Evolutionary conservation across 2,329 filamentous ascomycete genomes (phyloP).

Genomic region (Colletotrichum tanaceti): DNA sequence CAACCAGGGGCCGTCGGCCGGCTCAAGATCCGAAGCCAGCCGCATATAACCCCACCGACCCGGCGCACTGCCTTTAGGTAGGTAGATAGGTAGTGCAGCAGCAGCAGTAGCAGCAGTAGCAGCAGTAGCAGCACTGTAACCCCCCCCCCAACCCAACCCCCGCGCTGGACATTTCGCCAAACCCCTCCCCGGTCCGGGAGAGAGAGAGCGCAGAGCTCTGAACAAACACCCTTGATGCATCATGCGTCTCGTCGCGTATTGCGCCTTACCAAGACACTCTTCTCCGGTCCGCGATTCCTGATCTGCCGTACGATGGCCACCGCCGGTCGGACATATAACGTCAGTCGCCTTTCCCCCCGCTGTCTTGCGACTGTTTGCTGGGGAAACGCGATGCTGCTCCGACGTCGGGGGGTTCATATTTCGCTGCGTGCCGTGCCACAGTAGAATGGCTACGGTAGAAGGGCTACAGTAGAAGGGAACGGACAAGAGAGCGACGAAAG

Average conservation of each 20-base stretch:
- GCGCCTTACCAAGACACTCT: slow-evolving; percentile 15
- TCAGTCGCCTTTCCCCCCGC: slow-evolving; percentile 5
- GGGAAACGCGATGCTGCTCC: background rate
- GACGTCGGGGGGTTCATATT: slow-evolving; percentile 14
- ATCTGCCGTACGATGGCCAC: slow-evolving; percentile 34
- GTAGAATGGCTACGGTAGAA: too few species aligned
- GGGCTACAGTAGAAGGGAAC: background rate
- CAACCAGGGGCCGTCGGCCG: background rate
- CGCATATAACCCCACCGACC: slow-evolving; percentile 24
- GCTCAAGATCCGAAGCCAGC: slow-evolving; percentile 17
- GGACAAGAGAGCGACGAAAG: fast-evolving
- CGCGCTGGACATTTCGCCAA: slow-evolving; percentile 5
- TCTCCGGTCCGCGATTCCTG: background rate
- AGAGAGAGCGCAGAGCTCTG: too few species aligned
- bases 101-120: too few species aligned
- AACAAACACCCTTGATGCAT: slow-evolving; percentile 37
- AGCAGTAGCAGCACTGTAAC: background rate
- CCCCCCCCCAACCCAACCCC: too few species aligned
- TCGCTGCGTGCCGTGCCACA: background rate
- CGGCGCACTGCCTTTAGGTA: background rate
- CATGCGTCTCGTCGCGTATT: slow-evolving; percentile 36
- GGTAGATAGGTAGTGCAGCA: too few species aligned
- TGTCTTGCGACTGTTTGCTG: too few species aligned
- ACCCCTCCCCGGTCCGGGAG: too few species aligned
- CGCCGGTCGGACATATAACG: slow-evolving; percentile 36